Base-by-base conservation (phyloP, 164 flowering plant species). In the Cinnamomum micranthum region DNA sequence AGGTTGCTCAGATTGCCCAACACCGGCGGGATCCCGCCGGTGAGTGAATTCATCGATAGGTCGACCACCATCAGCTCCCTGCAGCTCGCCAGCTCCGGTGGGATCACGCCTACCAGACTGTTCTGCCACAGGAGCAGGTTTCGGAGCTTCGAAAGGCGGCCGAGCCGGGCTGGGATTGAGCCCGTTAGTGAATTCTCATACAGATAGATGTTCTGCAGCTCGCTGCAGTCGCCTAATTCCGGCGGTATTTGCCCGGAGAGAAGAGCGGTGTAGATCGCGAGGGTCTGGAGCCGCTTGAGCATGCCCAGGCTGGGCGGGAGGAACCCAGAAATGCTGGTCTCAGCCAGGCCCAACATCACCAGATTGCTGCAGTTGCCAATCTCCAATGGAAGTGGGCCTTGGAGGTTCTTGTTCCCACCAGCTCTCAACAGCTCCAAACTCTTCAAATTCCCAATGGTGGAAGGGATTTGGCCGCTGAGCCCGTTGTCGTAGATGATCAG, bases 321-420 rank as follows among this genome's bases (percentile, higher is more conserved):
- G 27, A 77, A 79, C 1, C 99, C 99, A 1, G 96, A 86, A 75
- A 95, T 84, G 80, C 98, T 85, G 52, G 99, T 95, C 69, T 90
- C 97, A 3, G 99, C 97, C 11, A 95, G 85, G 71, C 99, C 99
- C 69, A 95, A 81, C 75, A 90, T 72, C 6, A 79, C 81, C 72
- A 95, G 76, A 70, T 75, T 88, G 69, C 80, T 86, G 87, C 98
- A 95, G 75, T 91, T 89, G 4, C 98, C 97, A 60, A 95, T 90
- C 88, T 92, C 97, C 77, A 19, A 15, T 14, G 99, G 99, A 51
- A 95, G 77, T 78, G 87, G 88, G 15, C 99, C 99, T 71, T 86
- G 86, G n/a, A 95, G 88, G 80, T 92, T 88, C 76, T 84, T 85
- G 76, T 95, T 95, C 72, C 99, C 99, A 1, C 99, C 99, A 0